Evolutionary conservation across 73 alveolate species (phyloP).

Genomic region (Breviolum minutum): DNA sequence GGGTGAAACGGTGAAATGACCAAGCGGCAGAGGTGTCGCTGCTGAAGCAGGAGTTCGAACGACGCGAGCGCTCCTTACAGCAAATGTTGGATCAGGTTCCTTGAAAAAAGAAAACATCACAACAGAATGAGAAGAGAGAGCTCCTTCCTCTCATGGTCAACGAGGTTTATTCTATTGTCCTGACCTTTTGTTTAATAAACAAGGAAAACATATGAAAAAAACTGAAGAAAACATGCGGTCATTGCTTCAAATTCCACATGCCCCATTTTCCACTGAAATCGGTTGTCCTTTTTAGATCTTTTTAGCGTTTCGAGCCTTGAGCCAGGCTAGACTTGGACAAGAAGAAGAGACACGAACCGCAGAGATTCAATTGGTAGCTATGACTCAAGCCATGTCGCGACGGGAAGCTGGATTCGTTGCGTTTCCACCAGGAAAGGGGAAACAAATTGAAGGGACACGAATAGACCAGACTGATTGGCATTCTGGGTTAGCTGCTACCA

Average conservation of each 20-base stretch:
- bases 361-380: conserved; percentile 29
- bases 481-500: too few relatives aligned
- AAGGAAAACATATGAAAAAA: too few relatives aligned
- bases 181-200: too few relatives aligned
- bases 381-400: background rate
- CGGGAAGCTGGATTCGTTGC: background rate
- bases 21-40: background rate
- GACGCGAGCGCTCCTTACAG: conserved; percentile 69
- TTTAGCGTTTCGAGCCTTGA: background rate
- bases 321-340: conserved; percentile 68
- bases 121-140: too few relatives aligned
- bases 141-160: too few relatives aligned
- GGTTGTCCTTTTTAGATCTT: background rate
- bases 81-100: conserved; percentile 67
- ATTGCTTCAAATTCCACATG: too few relatives aligned
- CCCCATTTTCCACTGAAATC: background rate
- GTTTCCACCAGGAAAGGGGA: too few relatives aligned
- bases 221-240: too few relatives aligned
- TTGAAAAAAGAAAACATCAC: background rate
- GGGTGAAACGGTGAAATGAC: too few relatives aligned
- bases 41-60: conserved; percentile 85
- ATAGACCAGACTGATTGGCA: too few relatives aligned
- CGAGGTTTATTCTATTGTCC: too few relatives aligned
- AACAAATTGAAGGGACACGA: too few relatives aligned
- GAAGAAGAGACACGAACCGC: conserved; percentile 71